These are phyloP conservation scores for Closterium sp. DNA, from an alignment of 139 green algal species.

Conservation along the genomic window DNA sequence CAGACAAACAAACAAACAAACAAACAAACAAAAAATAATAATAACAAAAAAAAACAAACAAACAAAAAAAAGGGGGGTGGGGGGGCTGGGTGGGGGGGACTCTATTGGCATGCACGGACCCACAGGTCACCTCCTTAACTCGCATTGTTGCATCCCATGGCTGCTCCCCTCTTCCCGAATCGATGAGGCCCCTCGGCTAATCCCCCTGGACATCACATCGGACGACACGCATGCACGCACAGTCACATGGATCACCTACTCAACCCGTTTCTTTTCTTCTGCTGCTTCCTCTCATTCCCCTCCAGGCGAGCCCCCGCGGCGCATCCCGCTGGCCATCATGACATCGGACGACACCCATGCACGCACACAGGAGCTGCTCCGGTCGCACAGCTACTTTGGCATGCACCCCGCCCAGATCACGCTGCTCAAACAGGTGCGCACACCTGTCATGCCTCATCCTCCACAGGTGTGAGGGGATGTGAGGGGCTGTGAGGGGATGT, in stretches of 20 bases:
- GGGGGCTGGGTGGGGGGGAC: no score
- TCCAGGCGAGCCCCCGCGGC: neutral
- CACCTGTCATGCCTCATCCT: neutral
- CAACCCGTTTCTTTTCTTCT: neutral
- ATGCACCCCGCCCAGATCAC: constrained; percentile 58
- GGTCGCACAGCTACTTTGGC: constrained; percentile 83
- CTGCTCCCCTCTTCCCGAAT: no score
- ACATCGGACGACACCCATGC: constrained; percentile 95
- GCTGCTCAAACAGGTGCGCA: constrained; percentile 77
- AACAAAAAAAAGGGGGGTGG: no score
- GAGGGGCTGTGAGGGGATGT: no score
- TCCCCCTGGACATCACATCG: no score
- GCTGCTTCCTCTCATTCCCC: neutral
- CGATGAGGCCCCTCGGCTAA: no score
- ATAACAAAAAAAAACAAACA: neutral
- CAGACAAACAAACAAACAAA: no score
- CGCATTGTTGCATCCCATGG: neutral
- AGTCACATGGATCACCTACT: neutral
- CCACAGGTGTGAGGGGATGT: no score
- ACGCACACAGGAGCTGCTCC: constrained; percentile 76
- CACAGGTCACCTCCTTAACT: neutral
- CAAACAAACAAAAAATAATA: no score
- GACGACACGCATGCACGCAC: no score
- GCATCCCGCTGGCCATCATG: constrained; percentile 95
- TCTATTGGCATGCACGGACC: neutral